Conservation (phyloP, 805 yeast genomes). For the Cyberlindnera veronae region DNA sequence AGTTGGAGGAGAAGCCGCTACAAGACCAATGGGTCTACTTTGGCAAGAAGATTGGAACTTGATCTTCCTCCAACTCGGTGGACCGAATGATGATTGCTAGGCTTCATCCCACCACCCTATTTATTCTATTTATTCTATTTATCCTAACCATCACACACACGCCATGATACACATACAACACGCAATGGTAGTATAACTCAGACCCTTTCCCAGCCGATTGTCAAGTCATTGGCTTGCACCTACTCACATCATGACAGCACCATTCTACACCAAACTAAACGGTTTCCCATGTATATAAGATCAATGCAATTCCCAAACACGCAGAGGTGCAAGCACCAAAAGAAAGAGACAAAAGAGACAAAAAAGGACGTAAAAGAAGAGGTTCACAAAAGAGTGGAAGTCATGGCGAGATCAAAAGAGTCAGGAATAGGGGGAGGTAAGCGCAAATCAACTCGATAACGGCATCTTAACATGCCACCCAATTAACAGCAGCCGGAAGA, state of each 20-base stretch:
- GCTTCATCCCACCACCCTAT: background rate
- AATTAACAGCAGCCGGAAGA: conserved; percentile 5
- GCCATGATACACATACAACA: too few species aligned
- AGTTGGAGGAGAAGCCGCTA: conserved; percentile 72
- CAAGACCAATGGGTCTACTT: conserved; percentile 84
- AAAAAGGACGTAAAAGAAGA: conserved; percentile 1
- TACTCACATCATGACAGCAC: too few species aligned
- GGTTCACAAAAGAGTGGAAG: conserved; percentile 1
- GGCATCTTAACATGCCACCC: too few species aligned
- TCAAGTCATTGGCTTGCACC: too few species aligned
- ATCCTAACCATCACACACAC: background rate
- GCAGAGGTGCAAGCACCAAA: background rate
- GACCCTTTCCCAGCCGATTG: too few species aligned
- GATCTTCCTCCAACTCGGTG: background rate
- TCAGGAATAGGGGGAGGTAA: background rate
- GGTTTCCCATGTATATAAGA: too few species aligned
- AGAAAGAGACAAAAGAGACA: background rate
- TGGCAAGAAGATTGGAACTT: conserved; percentile 52
- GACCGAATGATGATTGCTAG: background rate
- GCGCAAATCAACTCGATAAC: too few species aligned
- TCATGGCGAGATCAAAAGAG: too few species aligned
- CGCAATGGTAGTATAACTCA: too few species aligned
- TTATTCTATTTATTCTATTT: background rate
- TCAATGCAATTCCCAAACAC: too few species aligned
- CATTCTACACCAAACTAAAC: background rate